phyloP scores from a whole-genome alignment of 768 basidiomycete species.

The Podaxis carcinomalis region DNA sequence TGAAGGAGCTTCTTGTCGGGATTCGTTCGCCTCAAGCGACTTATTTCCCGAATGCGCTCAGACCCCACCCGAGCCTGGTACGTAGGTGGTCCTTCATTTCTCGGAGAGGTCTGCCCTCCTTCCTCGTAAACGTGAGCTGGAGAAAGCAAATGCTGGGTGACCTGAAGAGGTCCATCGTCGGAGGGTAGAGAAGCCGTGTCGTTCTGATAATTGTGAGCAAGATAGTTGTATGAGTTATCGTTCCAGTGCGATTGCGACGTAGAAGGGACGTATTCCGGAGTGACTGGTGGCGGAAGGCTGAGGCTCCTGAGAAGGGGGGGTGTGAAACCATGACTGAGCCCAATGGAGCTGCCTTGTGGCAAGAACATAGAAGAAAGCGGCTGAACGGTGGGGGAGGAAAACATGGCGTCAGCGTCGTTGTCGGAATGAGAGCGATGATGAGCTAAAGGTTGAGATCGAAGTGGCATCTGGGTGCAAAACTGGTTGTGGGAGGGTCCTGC shows the following conservation, averaged over 20 bases:
- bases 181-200: too few species aligned
- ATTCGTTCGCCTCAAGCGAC: constrained; percentile 5
- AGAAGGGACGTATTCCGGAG: background rate
- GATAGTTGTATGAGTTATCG: background rate
- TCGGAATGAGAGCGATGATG: constrained; percentile 3
- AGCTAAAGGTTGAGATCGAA: background rate
- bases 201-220: background rate
- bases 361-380: background rate
- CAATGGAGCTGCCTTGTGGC: background rate
- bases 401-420: background rate
- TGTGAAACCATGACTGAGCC: background rate
- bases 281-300: constrained; percentile 1
- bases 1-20: background rate
- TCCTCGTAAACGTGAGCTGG: background rate
- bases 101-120: background rate
- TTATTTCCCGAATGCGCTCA: constrained; percentile 7
- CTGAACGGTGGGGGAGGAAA: background rate
- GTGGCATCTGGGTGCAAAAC: background rate
- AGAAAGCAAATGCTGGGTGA: background rate
- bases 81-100: background rate
- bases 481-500: background rate
- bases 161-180: background rate
- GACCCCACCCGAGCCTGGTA: constrained; percentile 5
- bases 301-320: background rate
- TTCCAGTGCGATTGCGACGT: background rate